These are phyloP conservation scores for Clarireedia paspali DNA, from an alignment of 2,329 filamentous ascomycete genomes.

Conservation along the genomic window DNA sequence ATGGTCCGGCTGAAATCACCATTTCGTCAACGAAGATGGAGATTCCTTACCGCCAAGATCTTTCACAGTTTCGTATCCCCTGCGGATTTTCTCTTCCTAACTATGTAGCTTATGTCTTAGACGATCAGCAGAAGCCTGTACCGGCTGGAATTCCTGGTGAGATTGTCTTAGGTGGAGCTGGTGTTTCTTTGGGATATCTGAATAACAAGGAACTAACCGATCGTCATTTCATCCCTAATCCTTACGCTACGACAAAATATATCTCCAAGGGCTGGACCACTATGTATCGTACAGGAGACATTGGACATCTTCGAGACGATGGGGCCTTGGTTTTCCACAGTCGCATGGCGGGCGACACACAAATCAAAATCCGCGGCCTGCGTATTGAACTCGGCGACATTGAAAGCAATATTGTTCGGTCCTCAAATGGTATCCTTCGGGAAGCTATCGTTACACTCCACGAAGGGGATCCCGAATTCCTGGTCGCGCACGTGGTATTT, in stretches of 20 bases:
- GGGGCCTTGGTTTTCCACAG: constrained; percentile 27
- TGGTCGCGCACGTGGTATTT: not conserved
- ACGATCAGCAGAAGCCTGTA: constrained; percentile 30
- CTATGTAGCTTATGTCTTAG: constrained; percentile 33
- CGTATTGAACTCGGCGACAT: constrained; percentile 39
- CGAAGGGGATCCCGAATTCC: not conserved
- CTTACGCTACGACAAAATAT: constrained; percentile 2
- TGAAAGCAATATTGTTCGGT: constrained; percentile 25
- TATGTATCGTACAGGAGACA: constrained; percentile 29
- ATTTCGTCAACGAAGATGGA: constrained; percentile 13
- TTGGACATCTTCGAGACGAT: constrained; percentile 22
- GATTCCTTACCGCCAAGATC: constrained; percentile 9
- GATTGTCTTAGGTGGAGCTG: constrained; percentile 34
- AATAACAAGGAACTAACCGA: constrained; percentile 18
- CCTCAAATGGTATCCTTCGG: constrained; percentile 20
- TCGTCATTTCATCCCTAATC: constrained; percentile 9
- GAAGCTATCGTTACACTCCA: constrained; percentile 25
- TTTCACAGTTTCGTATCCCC: constrained; percentile 6
- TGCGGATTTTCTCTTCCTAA: constrained; percentile 11
- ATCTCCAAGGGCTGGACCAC: constrained; percentile 7
- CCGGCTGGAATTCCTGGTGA: constrained; percentile 37
- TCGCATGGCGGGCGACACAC: constrained; percentile 30
- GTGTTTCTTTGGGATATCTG: constrained; percentile 32
- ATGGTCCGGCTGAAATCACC: constrained; percentile 19
- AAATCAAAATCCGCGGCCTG: constrained; percentile 33